A percentile compares a stretch with the other conserved stretches of the same genome.
These are phyloP conservation scores for Metschnikowia continentalis DNA, from an alignment of 805 yeast genomes.

Conservation along the genomic window DNA sequence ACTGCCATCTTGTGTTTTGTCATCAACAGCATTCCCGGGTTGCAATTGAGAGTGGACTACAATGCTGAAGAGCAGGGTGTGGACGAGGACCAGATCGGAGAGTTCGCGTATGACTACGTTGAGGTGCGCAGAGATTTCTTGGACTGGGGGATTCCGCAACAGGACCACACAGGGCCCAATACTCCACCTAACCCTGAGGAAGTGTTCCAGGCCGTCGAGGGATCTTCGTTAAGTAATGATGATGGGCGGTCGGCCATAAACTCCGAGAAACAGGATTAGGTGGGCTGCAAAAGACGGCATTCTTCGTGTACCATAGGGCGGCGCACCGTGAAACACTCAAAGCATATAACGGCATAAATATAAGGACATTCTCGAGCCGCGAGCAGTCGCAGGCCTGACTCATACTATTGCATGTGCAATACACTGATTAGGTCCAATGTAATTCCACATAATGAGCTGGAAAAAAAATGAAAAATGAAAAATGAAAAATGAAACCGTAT, in stretches of 20 bases:
- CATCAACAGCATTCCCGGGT: constrained; percentile 75
- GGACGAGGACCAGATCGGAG: constrained; percentile 97
- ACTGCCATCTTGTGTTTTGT: constrained; percentile 74
- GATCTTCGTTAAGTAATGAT: constrained; percentile 7
- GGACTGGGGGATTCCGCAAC: constrained; percentile 39
- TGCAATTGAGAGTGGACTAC: constrained; percentile 74
- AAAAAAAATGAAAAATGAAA: too few species aligned
- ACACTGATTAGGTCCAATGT: too few species aligned
- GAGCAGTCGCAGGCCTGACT: neutral
- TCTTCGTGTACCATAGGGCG: neutral
- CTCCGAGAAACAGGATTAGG: constrained; percentile 14
- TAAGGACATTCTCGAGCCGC: neutral
- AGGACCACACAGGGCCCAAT: constrained; percentile 6
- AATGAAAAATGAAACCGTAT: too few species aligned
- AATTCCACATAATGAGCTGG: neutral
- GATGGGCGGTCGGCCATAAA: constrained; percentile 5
- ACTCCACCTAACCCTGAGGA: constrained; percentile 8
- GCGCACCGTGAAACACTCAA: neutral
- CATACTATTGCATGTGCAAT: neutral
- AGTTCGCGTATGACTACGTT: constrained; percentile 97
- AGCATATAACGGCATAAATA: constrained; percentile 1
- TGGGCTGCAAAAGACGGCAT: neutral
- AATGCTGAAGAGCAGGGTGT: constrained; percentile 85
- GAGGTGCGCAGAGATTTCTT: constrained; percentile 92
- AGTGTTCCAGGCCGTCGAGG: constrained; percentile 12